Base-by-base conservation (phyloP, 108 stramenopile species). In the Fistulifera pelliculosa region DNA sequence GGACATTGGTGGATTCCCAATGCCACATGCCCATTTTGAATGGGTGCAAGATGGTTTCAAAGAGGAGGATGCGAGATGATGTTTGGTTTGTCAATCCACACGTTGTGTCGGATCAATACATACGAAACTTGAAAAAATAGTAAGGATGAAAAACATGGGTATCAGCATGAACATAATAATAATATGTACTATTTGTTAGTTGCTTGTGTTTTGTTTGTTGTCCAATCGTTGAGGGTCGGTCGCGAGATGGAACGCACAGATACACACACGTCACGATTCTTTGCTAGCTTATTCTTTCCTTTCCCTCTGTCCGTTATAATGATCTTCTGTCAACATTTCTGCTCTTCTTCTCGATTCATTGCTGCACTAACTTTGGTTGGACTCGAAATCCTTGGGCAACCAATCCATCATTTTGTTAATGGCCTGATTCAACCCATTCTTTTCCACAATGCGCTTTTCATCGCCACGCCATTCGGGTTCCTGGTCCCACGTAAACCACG, bases 361-460 rank as follows among this genome's bases (percentile, higher is more conserved):
- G 12, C 22, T 51, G 38, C 35, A 7, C 70, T 75, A 81, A 28
- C 64, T 79, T 52, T 88, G 87, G 53, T 84, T 64, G 15, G 87
- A 85, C 54, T 87, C 86, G 64, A 93, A 93, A 58, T 93, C 91
- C 74, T 93, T 93, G 27, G 91, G 91, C 24, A 93, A 64, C 82
- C 81, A 89, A 58, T 93, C 91, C 87, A 93, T 87, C 84, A 88
- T 88, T 41, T 70, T 26, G 54, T 93, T 93, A 58, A 93, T 87
- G 18, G 72, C 65, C 66, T 87, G 70, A 65, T 93, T 93, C 60
- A 93, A 57, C 1, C 73, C 84, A 68, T 93, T 87, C 85, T 93
- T 93, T 69, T 88, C 85, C 18, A 85, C 75, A 38, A 84, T 79
- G 38, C 90, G 83, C 27, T 84, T 70, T 54, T 93, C 91, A 56